These are phyloP conservation scores for Debaryomyces prosopidis DNA, from an alignment of 805 yeast genomes.

Conservation along the genomic window DNA sequence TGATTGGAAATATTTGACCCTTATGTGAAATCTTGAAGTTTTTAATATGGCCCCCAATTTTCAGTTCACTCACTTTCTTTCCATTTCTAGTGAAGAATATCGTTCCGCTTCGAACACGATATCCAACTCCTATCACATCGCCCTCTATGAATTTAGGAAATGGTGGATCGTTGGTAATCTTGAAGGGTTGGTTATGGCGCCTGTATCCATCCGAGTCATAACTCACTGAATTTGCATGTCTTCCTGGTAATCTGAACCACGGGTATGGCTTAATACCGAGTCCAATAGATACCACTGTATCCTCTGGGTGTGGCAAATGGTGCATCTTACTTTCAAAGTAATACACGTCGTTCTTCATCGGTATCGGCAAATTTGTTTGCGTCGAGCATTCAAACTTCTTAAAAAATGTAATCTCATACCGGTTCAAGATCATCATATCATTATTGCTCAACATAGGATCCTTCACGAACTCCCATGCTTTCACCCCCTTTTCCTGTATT, in stretches of 20 bases:
- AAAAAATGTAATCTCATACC: conserved; percentile 58
- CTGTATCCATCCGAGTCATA: conserved; percentile 86
- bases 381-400: conserved; percentile 64
- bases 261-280: conserved; percentile 89
- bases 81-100: conserved; percentile 95
- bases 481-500: conserved; percentile 84
- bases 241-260: conserved; percentile 88
- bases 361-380: conserved; percentile 83
- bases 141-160: conserved; percentile 72
- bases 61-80: conserved; percentile 78
- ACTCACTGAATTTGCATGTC: conserved; percentile 80
- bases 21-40: conserved; percentile 56
- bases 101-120: conserved; percentile 77
- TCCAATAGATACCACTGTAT: conserved; percentile 70
- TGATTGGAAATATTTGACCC: conserved; percentile 73
- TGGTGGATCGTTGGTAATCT: conserved; percentile 43
- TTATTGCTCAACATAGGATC: conserved; percentile 54
- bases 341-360: conserved; percentile 78
- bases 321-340: conserved; percentile 87
- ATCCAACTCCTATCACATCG: conserved; percentile 92
- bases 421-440: conserved; percentile 62
- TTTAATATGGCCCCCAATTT: conserved; percentile 75
- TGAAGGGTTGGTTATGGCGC: conserved; percentile 77
- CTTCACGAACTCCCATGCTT: conserved; percentile 85
- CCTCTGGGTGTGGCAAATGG: conserved; percentile 59